phyloP scores from a whole-genome alignment of 805 yeast species.

The Teunomyces gatunensis region DNA sequence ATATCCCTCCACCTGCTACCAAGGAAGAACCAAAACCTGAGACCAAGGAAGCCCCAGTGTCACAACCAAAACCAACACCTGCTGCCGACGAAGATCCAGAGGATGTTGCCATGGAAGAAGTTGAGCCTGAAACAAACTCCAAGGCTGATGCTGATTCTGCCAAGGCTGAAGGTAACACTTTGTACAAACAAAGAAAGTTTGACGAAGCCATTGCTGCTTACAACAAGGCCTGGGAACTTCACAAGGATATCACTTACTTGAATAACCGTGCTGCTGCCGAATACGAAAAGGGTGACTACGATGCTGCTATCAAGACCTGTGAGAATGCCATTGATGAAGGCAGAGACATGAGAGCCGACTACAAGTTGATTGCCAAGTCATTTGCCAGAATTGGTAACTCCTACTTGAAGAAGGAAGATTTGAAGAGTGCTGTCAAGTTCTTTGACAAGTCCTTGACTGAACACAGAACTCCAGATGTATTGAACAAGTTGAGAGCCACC shows the following conservation, averaged over 20 bases:
- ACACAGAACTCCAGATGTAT: slow-evolving; percentile 92
- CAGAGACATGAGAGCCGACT: slow-evolving; percentile 86
- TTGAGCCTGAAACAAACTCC: slow-evolving; percentile 20
- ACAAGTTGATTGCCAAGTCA: slow-evolving; percentile 87
- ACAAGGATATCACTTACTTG: slow-evolving; percentile 85
- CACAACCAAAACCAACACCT: slow-evolving; percentile 18
- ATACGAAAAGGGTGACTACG: slow-evolving; percentile 91
- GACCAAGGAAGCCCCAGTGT: slow-evolving; percentile 17
- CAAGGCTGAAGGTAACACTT: slow-evolving; percentile 81
- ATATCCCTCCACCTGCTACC: slow-evolving; percentile 12
- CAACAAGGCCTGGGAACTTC: slow-evolving; percentile 78
- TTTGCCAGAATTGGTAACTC: slow-evolving; percentile 87
- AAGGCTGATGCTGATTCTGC: slow-evolving; percentile 61
- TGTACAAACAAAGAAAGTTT: slow-evolving; percentile 83
- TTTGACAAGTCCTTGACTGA: slow-evolving; percentile 93
- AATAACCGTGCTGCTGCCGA: slow-evolving; percentile 98
- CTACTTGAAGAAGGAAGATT: slow-evolving; percentile 72
- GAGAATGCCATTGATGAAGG: slow-evolving; percentile 83
- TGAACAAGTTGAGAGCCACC: slow-evolving; percentile 80
- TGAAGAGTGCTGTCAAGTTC: slow-evolving; percentile 67
- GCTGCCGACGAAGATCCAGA: slow-evolving; percentile 1
- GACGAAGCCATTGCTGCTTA: slow-evolving; percentile 90
- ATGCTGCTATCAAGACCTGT: slow-evolving; percentile 79
- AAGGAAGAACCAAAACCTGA: slow-evolving; percentile 6
- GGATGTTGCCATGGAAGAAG: slow-evolving; percentile 37